Base-by-base conservation (phyloP, 768 basidiomycete genomes). In the Amanita inopinata region DNA sequence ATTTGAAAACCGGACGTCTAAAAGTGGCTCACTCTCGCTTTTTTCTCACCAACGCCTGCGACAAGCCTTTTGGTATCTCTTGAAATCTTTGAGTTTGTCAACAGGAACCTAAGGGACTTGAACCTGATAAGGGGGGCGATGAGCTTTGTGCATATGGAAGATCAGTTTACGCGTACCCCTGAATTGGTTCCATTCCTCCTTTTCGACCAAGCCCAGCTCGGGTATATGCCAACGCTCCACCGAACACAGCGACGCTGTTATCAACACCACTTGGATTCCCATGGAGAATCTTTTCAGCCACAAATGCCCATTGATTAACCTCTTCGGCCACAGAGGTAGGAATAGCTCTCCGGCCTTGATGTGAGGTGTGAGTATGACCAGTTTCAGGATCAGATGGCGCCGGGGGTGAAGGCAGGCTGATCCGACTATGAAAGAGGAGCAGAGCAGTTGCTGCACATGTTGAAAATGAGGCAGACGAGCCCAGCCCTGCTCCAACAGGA, bases 231-330 rank as follows among this genome's bases (percentile, higher is more conserved):
- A 98, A 68, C 19, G 91, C 96, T 36, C 94, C 94, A 14, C 96
- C 96, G 55, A 82, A 86, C 0, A 91, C 85, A 11, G 87, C 74
- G 25, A 97, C 89, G 14, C 92, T 86, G 60, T 99, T 98, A 59
- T 99, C 96, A 17, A 99, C 86, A 6, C 96, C 96, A 53, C 90
- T 94, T 2, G 96, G 96, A 54, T 86, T 98, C 0, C 96, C 96
- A 58, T 99, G 96, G 38, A 97, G 65, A 31, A 99, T 83, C 62
- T 98, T 98, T 66, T 99, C 96, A 8, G 83, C 74, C 39, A 97
- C 67, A 62, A 96, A 98, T 14, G 96, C 91, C 80, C 91, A 97
- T 35, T 72, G 70, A 61, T 99, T 97, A 51, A 93, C 80, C 49
- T 81, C 70, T 49, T 92, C 83, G 3, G 89, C 86, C 22, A 79